Evolutionary conservation across 441 rosid species (phyloP), one percentile per base, ranked within the genome.

Genomic region (Geranium incanum): DNA sequence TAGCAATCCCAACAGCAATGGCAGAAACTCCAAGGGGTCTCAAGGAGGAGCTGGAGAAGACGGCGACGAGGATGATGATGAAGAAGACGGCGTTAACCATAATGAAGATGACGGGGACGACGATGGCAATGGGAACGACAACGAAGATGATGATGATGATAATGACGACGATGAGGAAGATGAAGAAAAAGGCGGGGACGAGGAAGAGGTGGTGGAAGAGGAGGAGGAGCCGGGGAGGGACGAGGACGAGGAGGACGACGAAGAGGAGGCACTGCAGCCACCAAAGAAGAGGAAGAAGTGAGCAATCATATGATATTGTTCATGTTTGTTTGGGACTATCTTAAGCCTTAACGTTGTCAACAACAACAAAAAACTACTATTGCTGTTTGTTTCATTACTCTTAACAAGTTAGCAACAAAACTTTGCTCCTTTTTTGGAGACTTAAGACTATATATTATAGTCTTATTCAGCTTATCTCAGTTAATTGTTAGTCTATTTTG

Each of bases 201-300:
- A 75, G 0, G 86, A 73, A 0, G 89, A 43, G 0, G 92, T 69
- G 0, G 91, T 78, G 2, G 96, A 77, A 0, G 93, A 80, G 0
- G 88, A 73, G 0, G 93, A 75, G 0, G 91, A 74, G 0, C 82
- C 71, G 0, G 84, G 69, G 0, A 79, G 82, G 0, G 86, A 73
- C 0, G 96, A 82, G 0, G 89, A 77, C 0, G 85, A 84, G 12
- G 87, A 82, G 16, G 93, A 83, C 0, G 96, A 88, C 6, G 92
- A 87, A 0, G 92, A 86, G 71, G 92, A 83, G 67, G 82, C 86
- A 5, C 87, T 84, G 21, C 90, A 85, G 82, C 90, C 90, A 12
- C 90, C 90, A 0, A 86, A 86, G 83, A 86, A 86, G 84, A 86
- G 90, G 80, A 86, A 86, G 90, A 86, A 86, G 88, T 86, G 77